Percentiles rank a stretch among this genome's conserved stretches.
Evolutionary conservation across 805 yeast species (phyloP).

Genomic region (Starmerella floris): DNA sequence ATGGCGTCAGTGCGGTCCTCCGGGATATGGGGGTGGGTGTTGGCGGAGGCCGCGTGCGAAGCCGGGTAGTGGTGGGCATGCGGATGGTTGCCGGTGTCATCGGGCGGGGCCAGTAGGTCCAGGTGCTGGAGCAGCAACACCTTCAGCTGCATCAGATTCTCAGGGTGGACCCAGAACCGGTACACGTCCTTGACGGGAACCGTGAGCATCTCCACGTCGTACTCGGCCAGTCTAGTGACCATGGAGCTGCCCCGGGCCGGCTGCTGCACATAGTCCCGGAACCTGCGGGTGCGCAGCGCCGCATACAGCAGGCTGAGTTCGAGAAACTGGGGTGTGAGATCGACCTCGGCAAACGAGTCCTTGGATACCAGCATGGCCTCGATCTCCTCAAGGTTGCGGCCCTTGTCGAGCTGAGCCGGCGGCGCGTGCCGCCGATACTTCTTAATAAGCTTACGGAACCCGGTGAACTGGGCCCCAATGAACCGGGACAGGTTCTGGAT

Average conservation of each 20-base stretch:
- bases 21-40: not conserved
- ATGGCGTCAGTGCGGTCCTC: conserved; percentile 20
- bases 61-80: not conserved
- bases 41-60: not conserved
- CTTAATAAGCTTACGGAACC: conserved; percentile 55
- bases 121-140: conserved; percentile 32
- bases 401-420: conserved; percentile 23
- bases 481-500: conserved; percentile 58
- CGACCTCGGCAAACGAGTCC: conserved; percentile 47
- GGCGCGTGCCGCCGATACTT: conserved; percentile 42
- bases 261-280: conserved; percentile 5
- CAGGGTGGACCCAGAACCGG: conserved; percentile 45
- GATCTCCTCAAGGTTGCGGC: conserved; percentile 17
- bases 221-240: conserved; percentile 8
- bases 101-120: conserved; percentile 15
- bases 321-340: conserved; percentile 46
- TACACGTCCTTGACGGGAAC: conserved; percentile 28
- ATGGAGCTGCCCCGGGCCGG: not conserved
- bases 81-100: not conserved
- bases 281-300: conserved; percentile 30
- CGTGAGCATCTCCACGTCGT: conserved; percentile 28
- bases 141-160: conserved; percentile 43
- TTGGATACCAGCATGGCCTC: conserved; percentile 32
- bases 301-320: conserved; percentile 46
- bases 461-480: conserved; percentile 60